Conservation (phyloP, 305 asterid species). For the Stenogyne calaminthoides region DNA sequence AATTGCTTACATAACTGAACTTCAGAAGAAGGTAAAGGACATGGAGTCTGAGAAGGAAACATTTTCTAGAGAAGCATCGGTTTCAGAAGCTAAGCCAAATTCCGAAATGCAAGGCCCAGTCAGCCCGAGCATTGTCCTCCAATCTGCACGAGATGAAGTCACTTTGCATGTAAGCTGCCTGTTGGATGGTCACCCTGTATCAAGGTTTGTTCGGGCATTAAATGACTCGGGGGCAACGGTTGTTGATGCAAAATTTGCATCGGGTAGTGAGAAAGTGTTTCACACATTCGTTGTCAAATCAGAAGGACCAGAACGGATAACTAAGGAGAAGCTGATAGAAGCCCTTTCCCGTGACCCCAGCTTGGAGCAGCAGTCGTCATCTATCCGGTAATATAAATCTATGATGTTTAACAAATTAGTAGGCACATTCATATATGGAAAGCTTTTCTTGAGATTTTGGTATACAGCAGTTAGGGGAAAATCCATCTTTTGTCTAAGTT, state of each 20-base stretch:
- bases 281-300: constrained; percentile 71
- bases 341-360: constrained; percentile 46
- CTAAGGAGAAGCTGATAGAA: constrained; percentile 67
- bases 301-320: constrained; percentile 55
- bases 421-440: constrained; percentile 34
- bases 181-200: constrained; percentile 59
- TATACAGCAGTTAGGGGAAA: constrained; percentile 41
- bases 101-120: constrained; percentile 7
- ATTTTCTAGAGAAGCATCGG: constrained; percentile 34
- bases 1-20: constrained; percentile 77
- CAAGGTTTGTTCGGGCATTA: constrained; percentile 53
- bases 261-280: constrained; percentile 55
- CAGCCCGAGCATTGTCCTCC: constrained; percentile 42
- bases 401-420: constrained; percentile 15
- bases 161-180: constrained; percentile 60
- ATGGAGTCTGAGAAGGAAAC: constrained; percentile 57
- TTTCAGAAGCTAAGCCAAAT: constrained; percentile 41
- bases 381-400: constrained; percentile 22
- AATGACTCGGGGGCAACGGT: constrained; percentile 53
- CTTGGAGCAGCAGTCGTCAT: constrained; percentile 29
- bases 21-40: constrained; percentile 72
- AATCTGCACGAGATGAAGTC: constrained; percentile 46
- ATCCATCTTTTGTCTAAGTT: constrained; percentile 24
- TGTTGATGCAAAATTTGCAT: constrained; percentile 55
- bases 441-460: constrained; percentile 40